Evolutionary conservation across 176 grass and related monocot genomes (phyloP).

Genomic region (Triticum dicoccoides): DNA sequence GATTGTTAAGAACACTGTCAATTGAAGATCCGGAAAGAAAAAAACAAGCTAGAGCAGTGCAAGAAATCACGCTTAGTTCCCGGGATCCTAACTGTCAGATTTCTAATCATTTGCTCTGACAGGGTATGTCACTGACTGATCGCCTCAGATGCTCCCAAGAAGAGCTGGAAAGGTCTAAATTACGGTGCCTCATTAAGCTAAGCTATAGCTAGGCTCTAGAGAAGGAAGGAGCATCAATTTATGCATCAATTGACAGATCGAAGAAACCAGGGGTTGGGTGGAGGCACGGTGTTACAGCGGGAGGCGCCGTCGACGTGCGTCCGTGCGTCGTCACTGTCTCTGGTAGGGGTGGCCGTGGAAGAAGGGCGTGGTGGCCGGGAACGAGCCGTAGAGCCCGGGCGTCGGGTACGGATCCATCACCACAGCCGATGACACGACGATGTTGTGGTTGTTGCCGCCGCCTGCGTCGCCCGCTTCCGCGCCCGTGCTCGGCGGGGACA

Average conservation of each 20-base stretch:
- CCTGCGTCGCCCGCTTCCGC: slow-evolving; percentile 26
- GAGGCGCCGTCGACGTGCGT: not conserved
- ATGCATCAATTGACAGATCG: slow-evolving; percentile 54
- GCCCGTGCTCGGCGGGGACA: slow-evolving; percentile 38
- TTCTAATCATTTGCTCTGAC: slow-evolving; percentile 42
- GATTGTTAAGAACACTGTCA: slow-evolving; percentile 5
- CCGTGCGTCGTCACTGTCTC: slow-evolving; percentile 32
- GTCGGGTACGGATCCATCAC: slow-evolving; percentile 92
- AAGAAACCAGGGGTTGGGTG: slow-evolving; percentile 24
- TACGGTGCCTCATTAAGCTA: slow-evolving; percentile 39
- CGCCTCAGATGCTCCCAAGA: slow-evolving; percentile 39
- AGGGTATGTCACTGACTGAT: slow-evolving; percentile 30
- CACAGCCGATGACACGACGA: slow-evolving; percentile 62
- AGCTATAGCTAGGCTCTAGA: slow-evolving; percentile 41
- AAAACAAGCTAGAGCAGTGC: slow-evolving; percentile 2
- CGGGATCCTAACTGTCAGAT: slow-evolving; percentile 44
- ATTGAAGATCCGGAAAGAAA: not conserved
- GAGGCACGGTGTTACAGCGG: slow-evolving; percentile 41
- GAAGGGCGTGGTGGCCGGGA: slow-evolving; percentile 54
- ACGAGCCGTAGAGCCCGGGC: slow-evolving; percentile 48
- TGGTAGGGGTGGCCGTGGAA: slow-evolving; percentile 59
- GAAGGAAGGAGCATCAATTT: slow-evolving; percentile 47
- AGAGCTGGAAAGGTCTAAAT: slow-evolving; percentile 32
- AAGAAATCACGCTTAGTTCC: slow-evolving; percentile 35
- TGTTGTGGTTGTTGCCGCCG: slow-evolving; percentile 1